A percentile compares a stretch with the other conserved stretches of the same genome.
phyloP scores from a whole-genome alignment of 2,329 filamentous ascomycete genomes.

The Pyrenophora graminea region DNA sequence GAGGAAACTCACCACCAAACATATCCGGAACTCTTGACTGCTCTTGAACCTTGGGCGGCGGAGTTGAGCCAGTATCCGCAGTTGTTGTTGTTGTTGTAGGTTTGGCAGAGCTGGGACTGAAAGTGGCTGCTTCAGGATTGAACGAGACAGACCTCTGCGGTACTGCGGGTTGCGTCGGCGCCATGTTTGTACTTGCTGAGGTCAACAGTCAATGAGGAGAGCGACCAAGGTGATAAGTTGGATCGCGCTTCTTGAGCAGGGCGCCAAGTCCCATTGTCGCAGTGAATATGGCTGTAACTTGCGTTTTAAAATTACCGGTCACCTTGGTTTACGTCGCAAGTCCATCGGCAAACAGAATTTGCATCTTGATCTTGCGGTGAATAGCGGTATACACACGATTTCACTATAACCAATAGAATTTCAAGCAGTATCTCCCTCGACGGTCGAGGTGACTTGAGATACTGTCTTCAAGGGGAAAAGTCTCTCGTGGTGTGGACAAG shows the following conservation, averaged over 20 bases:
- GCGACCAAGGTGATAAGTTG: neutral
- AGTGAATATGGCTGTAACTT: slow-evolving; percentile 14
- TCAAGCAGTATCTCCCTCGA: neutral
- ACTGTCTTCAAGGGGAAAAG: neutral
- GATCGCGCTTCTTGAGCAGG: neutral
- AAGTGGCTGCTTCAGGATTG: slow-evolving; percentile 21
- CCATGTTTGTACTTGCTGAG: neutral
- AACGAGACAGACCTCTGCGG: slow-evolving; percentile 6
- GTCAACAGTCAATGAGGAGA: neutral
- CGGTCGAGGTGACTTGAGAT: neutral
- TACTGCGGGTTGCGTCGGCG: neutral
- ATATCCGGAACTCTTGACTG: neutral
- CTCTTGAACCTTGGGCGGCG: neutral
- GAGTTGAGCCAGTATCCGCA: neutral
- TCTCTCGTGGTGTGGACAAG: neutral
- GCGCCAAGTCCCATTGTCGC: neutral
- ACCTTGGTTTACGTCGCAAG: neutral
- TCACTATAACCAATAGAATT: neutral
- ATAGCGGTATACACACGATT: neutral
- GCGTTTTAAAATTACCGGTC: slow-evolving; percentile 1
- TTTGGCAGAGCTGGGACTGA: slow-evolving; percentile 9
- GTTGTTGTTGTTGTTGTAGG: neutral
- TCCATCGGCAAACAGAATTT: neutral
- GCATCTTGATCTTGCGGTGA: neutral
- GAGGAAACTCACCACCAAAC: neutral